Base-by-base conservation (phyloP, 2,329 filamentous ascomycete genomes). In the Monilinia fructigena region DNA sequence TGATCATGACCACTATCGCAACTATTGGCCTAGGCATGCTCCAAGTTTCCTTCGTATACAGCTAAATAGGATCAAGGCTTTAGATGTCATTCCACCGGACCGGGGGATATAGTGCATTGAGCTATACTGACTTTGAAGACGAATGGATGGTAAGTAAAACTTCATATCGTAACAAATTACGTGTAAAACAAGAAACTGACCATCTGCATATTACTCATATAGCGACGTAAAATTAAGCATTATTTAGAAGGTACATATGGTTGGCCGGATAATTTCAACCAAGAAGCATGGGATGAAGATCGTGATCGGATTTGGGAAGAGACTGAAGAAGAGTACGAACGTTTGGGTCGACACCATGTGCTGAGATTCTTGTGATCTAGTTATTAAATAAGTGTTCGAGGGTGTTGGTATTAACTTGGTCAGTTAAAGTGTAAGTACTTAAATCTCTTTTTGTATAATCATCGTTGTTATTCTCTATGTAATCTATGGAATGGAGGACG, bases 21-120 rank as follows among this genome's bases (percentile, higher is more conserved):
- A 56, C 54, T 56, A 56, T 26, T 56, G 54, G 54, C 35, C 54
- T 26, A 26, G 54, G n/a, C 54, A 56, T 56, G 54, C 54, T 42
- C 54, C 54, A 42, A 56, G n/a, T 40, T 56, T 40, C 35, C 54
- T 56, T 42, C 35, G 54, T 42, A 40, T 56, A 5, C 54, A 42
- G 35, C 2, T 40, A n/a, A 56, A 56, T 40, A 56, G n/a, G 42
- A 56, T 56, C 54, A 56, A 56, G 35, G 35, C 35, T 42, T 5
- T 56, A 42, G 54, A 56, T 26, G 35, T 1, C 7, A 56, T 56
- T 42, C 54, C 54, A 40, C 54, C 54, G n/a, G 35, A n/a, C 11
- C 2, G 1, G 2, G 23, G 23, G 23, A 23, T 1, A 23, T 1
- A 26, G 3, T 26, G 35, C n/a, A 42, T 42, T 50, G 26, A 8